Conservation (phyloP, 371 early-diverging fungal species). For the Rhizopus stolonifer region DNA sequence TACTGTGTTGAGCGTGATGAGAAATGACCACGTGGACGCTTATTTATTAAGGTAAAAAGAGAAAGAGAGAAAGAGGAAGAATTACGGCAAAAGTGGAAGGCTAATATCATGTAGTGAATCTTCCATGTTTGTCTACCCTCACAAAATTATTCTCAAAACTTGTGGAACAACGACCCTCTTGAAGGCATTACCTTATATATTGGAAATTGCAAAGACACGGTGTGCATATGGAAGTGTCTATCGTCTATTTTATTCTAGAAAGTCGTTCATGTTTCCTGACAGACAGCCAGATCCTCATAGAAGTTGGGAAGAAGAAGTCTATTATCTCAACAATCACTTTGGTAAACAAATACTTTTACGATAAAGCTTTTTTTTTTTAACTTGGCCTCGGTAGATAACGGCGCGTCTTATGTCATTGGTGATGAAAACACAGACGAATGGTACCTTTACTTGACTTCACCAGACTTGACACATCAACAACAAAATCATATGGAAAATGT, state of each 20-base stretch:
- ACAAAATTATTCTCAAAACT: slow-evolving; percentile 93
- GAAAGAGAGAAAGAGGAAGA: slow-evolving; percentile 1
- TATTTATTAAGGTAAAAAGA: slow-evolving; percentile 78
- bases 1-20: slow-evolving; percentile 81
- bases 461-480: slow-evolving; percentile 53
- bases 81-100: no score
- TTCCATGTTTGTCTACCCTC: slow-evolving; percentile 94
- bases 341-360: no score
- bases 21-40: slow-evolving; percentile 79
- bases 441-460: slow-evolving; percentile 86
- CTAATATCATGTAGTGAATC: no score
- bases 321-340: slow-evolving; percentile 67
- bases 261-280: slow-evolving; percentile 95
- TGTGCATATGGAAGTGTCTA: slow-evolving; percentile 73
- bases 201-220: slow-evolving; percentile 77
- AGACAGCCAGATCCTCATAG: slow-evolving; percentile 86
- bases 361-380: no score
- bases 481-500: not conserved
- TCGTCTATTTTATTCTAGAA: slow-evolving; percentile 93
- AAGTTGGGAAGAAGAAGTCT: slow-evolving; percentile 89
- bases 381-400: no score
- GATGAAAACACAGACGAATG: slow-evolving; percentile 93
- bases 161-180: slow-evolving; percentile 96
- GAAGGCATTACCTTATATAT: slow-evolving; percentile 78
- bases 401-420: slow-evolving; percentile 88